Base-by-base conservation (phyloP, 2,329 filamentous ascomycete species). In the Stachybotrys elegans region DNA sequence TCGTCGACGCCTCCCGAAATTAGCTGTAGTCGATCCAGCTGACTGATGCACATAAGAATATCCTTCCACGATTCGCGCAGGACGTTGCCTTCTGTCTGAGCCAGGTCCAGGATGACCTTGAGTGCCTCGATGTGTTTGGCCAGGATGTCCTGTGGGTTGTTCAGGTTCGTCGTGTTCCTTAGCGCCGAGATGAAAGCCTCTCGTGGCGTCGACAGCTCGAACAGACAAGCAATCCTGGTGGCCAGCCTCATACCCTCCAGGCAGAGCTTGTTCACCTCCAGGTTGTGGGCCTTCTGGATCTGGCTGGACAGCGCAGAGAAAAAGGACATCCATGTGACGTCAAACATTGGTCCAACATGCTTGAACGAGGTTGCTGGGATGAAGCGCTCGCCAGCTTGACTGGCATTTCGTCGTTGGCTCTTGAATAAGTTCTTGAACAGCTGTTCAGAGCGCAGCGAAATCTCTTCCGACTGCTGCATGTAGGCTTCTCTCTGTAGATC, bases 271-370 rank as follows among this genome's bases (percentile, higher is more conserved):
- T 96, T 91, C 14, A 93, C 88, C 53, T 96, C 90, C 5, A 95
- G 73, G 57, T 96, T 96, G 54, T 95, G 88, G 0, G 88, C 86
- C 59, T 95, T 91, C 56, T 97, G 93, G 62, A 93, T 91, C 54
- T 94, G 88, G 41, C 88, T 91, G 2, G 92, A 96, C 21, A 98
- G 76, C 0, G 91, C 91, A 5, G 92, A 97, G 58, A 98, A 86
- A 65, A 96, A 94, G 9, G 92, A 95, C 92, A 97, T 98, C 93
- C 93, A 98, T 0, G 90, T 94, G 20, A 95, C 90, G 57, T 95
- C 91, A 59, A 98, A 97, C 93, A 98, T 98, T 1, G 93, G 90
- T 0, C 93, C 93, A 40, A 96, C 87, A 62, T 98, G 93, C 56
- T 89, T 92, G 62, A 89, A 91, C 0, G 91, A 97, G 2, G 89